Evolutionary conservation across 441 rosid species (phyloP), one percentile per base, ranked within the genome.

Genomic region (Pelargonium citronellum): DNA sequence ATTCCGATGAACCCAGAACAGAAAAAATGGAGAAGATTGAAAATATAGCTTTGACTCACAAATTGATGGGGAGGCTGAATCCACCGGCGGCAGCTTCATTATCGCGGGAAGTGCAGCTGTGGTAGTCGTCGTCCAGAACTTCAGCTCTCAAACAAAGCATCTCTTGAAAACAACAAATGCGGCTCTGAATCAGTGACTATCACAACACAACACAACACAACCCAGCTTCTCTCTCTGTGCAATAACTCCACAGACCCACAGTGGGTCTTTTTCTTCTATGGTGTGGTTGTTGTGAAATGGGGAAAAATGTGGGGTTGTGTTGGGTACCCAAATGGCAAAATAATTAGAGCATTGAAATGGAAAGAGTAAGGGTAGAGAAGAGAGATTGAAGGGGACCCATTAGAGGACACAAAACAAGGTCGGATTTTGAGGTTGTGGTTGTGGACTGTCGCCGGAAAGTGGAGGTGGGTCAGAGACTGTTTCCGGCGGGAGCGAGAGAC

Each of bases 61-160:
- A 64, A 37, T 64, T 64, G 20, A 64, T 13, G 6, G 67, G 67
- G 44, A 64, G 67, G 46, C 43, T 37, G 30, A 64, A 64, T 41
- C 67, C 67, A 24, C 66, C 66, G 66, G 15, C 39, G 7, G 15
- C 65, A 11, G 34, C 41, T 6, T 6, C 12, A 34, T 64, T 37
- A 30, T 30, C 44, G 11, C 17, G n/a, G 46, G 67, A 30, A 64
- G 67, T 13, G 67, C 67, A 30, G 67, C 46, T 37, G 17, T 64
- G 44, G 46, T 11, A 7, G 43, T 64, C 67, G 44, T 64, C 67
- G 46, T 37, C 67, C 43, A 34, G 67, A 64, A 64, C 67, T 15
- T 64, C 67, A 37, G 67, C 67, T 34, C 46, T 64, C 46, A 64
- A 37, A 15, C 67, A 64, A 64, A 64, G 44, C 67, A 64, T 64